These are phyloP conservation scores for Dictyostelium capitatum DNA, from an alignment of 78 protist genomes.

Conservation along the genomic window DNA sequence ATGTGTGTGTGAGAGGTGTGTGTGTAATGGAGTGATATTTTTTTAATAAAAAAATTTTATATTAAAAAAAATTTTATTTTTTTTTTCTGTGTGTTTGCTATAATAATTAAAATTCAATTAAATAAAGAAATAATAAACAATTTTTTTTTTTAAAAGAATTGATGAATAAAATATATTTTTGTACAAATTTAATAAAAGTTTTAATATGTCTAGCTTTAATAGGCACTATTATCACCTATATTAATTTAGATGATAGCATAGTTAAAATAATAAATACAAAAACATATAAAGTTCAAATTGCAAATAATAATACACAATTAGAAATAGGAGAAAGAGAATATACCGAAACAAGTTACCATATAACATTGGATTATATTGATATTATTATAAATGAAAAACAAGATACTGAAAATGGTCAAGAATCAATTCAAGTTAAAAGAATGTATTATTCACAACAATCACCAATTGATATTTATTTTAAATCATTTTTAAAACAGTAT, in stretches of 20 bases:
- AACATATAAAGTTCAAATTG: background rate
- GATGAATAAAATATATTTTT: background rate
- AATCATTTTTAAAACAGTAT: background rate
- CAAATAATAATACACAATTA: background rate
- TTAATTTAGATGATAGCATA: background rate
- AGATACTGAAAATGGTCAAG: background rate
- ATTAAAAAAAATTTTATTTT: no score
- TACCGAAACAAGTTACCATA: background rate
- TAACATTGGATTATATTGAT: background rate
- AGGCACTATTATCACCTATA: background rate
- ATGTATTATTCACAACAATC: no score
- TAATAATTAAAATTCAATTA: background rate
- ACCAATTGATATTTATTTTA: no score
- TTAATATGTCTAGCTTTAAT: background rate
- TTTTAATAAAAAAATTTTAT: background rate
- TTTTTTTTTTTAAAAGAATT: background rate
- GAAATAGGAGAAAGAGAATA: background rate
- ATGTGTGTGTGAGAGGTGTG: no score
- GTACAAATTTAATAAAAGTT: background rate
- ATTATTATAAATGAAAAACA: background rate
- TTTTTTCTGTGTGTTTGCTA: background rate
- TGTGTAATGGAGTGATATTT: no score
- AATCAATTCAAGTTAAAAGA: background rate
- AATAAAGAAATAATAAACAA: background rate
- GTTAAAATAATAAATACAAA: background rate